phyloP scores from a whole-genome alignment of 306 rosid species.

The Ziziphus jujuba region DNA sequence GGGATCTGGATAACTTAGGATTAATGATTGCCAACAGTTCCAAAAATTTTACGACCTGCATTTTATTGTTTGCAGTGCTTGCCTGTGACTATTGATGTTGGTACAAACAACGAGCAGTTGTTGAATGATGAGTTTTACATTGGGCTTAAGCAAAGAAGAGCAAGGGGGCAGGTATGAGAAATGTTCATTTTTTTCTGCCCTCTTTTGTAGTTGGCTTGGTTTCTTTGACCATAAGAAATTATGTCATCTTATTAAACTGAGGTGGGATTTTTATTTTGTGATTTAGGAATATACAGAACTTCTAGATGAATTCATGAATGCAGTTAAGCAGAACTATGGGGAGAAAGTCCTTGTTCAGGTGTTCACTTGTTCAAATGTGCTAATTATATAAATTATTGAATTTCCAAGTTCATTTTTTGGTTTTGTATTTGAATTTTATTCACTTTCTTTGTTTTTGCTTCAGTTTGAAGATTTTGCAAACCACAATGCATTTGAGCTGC shows the following conservation, averaged over 20 bases:
- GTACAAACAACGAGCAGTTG: slow-evolving; percentile 88
- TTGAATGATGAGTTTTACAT: slow-evolving; percentile 89
- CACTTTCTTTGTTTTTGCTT: slow-evolving; percentile 12
- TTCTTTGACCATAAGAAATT: background rate
- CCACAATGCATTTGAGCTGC: slow-evolving; percentile 94
- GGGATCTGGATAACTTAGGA: too few species aligned
- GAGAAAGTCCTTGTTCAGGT: slow-evolving; percentile 94
- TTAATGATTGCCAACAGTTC: too few species aligned
- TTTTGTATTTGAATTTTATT: background rate
- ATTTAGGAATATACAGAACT: slow-evolving; percentile 86
- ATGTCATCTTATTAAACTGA: slow-evolving; percentile 14
- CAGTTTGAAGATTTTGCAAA: slow-evolving; percentile 97
- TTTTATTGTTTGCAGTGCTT: slow-evolving; percentile 63
- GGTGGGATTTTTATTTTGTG: slow-evolving; percentile 23
- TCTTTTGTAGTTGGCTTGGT: background rate
- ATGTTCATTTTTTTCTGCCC: slow-evolving; percentile 3
- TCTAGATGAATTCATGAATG: slow-evolving; percentile 91
- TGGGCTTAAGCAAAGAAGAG: slow-evolving; percentile 79
- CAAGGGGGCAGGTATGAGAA: slow-evolving; percentile 77
- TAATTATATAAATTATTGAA: background rate
- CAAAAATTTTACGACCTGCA: slow-evolving; percentile 1
- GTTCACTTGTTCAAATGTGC: slow-evolving; percentile 29
- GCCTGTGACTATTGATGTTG: slow-evolving; percentile 94
- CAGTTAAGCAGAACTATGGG: slow-evolving; percentile 91
- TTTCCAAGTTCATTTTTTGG: slow-evolving; percentile 9